These are phyloP conservation scores for Sindora glabra DNA, from an alignment of 306 rosid species.

Conservation along the genomic window DNA sequence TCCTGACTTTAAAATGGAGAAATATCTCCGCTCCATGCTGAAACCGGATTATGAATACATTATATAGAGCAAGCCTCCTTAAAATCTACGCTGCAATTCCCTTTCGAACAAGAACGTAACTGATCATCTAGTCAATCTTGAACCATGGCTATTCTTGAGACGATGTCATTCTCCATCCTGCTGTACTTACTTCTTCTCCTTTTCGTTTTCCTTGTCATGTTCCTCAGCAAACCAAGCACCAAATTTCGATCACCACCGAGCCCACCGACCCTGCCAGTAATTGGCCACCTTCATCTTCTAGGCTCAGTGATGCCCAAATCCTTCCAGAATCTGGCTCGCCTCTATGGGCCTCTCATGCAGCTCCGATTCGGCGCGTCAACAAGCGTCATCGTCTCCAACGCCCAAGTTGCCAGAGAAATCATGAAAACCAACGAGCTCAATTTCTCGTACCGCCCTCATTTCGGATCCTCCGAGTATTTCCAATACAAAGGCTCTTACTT, in stretches of 20 bases:
- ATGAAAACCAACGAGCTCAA: slow-evolving; percentile 45
- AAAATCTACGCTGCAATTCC: too few relatives aligned
- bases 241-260: slow-evolving; percentile 21
- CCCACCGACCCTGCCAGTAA: slow-evolving; percentile 40
- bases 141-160: too few relatives aligned
- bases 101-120: too few relatives aligned
- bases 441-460: slow-evolving; percentile 40
- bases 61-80: too few relatives aligned
- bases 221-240: slow-evolving; percentile 3
- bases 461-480: slow-evolving; percentile 37
- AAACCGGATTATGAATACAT: too few relatives aligned
- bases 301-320: slow-evolving; percentile 46
- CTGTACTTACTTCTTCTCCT: too few relatives aligned
- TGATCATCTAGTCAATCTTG: too few relatives aligned
- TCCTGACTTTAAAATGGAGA: too few relatives aligned
- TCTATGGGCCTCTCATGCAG: slow-evolving; percentile 49
- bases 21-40: too few relatives aligned
- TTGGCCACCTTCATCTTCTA: slow-evolving; percentile 41
- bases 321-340: slow-evolving; percentile 38
- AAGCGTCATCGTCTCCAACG: slow-evolving; percentile 38
- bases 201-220: not conserved
- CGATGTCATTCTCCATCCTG: too few relatives aligned
- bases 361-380: slow-evolving; percentile 51
- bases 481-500: slow-evolving; percentile 37
- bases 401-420: slow-evolving; percentile 42